Base-by-base conservation (phyloP, 257 asterid species). In the Cinchona pubescens region DNA sequence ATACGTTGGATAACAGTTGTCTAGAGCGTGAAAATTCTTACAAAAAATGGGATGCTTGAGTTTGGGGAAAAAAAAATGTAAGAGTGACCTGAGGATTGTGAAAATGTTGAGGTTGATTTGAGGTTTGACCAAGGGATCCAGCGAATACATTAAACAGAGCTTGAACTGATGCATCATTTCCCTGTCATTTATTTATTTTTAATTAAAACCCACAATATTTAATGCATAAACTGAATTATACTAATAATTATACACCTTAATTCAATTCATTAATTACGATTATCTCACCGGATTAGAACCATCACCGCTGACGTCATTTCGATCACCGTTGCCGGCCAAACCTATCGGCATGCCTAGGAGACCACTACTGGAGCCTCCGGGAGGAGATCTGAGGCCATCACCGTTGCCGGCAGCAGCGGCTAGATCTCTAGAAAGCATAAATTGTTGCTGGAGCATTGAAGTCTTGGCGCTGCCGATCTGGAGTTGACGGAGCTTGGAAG, bases 391-490 rank as follows among this genome's bases (percentile, higher is more conserved):
- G 74, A 86, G 88, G 3, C 87, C 90, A 35, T 78, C 80, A 23
- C 83, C 86, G 42, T n/a, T n/a, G n/a, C n/a, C n/a, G n/a, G n/a
- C n/a, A n/a, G 83, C 77, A 27, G 42, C 82, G 63, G 85, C 80
- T 6, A 87, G 75, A 29, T 87, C 85, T 72, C 92, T 78, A 69
- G 93, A 83, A 69, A 92, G 85, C 88, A 92, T 12, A 38, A 91
- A 70, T 86, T 90, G 93, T 15, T 87, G 96, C 78, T 92, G 97
- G 19, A 89, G 88, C 88, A 92, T 73, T 79, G 87, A 73, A 14
- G 92, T 94, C 79, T 88, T 88, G 8, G 91, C 87, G 79, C 72
- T 59, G 83, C 85, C 86, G 90, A 89, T 87, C 87, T 90, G 96
- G 60, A 89, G 90, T 56, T 87, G 91, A 34, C 92, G 85, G 74